These are phyloP conservation scores for Vigna unguiculata DNA, from an alignment of 306 rosid species.

Conservation along the genomic window DNA sequence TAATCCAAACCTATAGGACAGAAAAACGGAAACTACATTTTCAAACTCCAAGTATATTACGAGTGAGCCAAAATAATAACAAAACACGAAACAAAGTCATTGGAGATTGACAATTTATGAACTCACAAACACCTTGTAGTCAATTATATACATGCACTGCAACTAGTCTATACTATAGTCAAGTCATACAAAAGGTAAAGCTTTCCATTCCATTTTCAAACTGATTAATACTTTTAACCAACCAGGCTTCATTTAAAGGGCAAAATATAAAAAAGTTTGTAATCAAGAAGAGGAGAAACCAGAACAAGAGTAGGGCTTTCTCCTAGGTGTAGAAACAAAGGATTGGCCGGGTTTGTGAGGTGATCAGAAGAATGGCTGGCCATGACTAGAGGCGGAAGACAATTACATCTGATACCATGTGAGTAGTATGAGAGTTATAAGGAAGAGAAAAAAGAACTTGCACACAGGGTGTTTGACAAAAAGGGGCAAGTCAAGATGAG, in stretches of 20 bases:
- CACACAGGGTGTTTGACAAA: too few species aligned
- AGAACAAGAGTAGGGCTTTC: too few species aligned
- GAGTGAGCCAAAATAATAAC: not conserved
- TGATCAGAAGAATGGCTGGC: too few species aligned
- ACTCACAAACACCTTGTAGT: conserved; percentile 19
- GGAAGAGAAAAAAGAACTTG: too few species aligned
- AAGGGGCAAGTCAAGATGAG: too few species aligned
- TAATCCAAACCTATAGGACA: conserved; percentile 77
- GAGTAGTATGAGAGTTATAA: too few species aligned
- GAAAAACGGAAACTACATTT: conserved; percentile 19
- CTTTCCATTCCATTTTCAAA: conserved; percentile 34
- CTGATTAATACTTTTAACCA: conserved; percentile 31
- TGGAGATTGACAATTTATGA: conserved; percentile 1
- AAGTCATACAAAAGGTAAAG: conserved; percentile 3
- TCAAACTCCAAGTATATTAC: conserved; percentile 19
- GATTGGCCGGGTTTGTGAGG: too few species aligned
- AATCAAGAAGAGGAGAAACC: too few species aligned
- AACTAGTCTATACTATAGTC: conserved; percentile 29
- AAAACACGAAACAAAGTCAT: conserved; percentile 14
- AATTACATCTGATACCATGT: too few species aligned
- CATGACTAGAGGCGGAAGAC: too few species aligned
- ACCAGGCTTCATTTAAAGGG: not conserved
- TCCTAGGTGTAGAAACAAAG: too few species aligned
- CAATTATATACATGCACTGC: not conserved
- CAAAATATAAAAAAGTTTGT: not conserved